phyloP scores from a whole-genome alignment of 2,329 filamentous ascomycete species.

The Colletotrichum simmondsii region DNA sequence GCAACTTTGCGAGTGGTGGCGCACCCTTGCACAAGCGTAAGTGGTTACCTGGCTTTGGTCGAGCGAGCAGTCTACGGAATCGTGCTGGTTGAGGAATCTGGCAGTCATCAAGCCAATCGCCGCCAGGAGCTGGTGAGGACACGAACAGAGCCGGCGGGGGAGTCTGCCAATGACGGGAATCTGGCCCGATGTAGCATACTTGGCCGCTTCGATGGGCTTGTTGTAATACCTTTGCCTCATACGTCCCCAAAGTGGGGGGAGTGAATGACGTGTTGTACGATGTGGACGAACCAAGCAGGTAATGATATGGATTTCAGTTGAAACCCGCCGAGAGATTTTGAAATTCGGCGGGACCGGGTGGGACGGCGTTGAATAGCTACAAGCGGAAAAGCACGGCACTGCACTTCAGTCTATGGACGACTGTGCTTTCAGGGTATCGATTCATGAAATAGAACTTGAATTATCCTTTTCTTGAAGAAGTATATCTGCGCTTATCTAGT shows the following conservation, averaged over 20 bases:
- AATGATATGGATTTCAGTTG: neutral
- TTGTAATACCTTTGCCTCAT: neutral
- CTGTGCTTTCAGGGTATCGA: neutral
- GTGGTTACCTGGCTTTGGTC: conserved; percentile 46
- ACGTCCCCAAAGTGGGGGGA: too few relatives aligned
- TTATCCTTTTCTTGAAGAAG: neutral
- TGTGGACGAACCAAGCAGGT: neutral
- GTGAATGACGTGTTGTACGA: neutral
- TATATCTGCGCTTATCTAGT: neutral
- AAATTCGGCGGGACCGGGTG: neutral
- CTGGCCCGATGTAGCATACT: neutral
- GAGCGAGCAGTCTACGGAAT: conserved; percentile 43
- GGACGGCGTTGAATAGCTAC: neutral
- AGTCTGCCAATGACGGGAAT: neutral
- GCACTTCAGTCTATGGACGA: neutral
- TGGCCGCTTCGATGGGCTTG: neutral
- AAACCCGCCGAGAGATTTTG: neutral
- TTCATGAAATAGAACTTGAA: neutral
- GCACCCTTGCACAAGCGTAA: conserved; percentile 37
- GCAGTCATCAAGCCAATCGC: neutral
- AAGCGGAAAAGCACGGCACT: neutral
- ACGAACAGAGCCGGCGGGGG: neutral
- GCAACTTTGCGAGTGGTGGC: conserved; percentile 25
- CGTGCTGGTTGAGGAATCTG: conserved; percentile 34
- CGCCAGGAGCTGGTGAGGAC: neutral